A percentile compares a stretch with the other conserved stretches of the same genome.
Evolutionary conservation across 2,329 filamentous ascomycete genomes (phyloP).

Genomic region (Graphiopsis chlorocephala): DNA sequence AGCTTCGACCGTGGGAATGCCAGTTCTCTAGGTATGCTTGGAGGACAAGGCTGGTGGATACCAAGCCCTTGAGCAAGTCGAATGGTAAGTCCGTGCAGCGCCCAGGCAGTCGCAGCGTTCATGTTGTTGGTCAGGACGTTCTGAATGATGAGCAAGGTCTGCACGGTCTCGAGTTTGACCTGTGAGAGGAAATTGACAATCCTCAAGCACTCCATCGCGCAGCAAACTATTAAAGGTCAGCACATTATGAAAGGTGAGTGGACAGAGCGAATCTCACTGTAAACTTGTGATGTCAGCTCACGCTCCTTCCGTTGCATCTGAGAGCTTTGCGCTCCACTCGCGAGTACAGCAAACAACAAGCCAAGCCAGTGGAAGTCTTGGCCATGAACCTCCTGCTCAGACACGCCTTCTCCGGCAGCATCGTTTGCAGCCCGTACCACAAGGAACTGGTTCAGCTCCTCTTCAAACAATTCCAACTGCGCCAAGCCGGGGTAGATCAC

Average conservation of each 20-base stretch:
- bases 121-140: constrained; percentile 46
- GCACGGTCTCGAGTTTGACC: constrained; percentile 59
- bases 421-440: constrained; percentile 48
- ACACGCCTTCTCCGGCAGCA: constrained; percentile 44
- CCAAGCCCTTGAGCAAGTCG: constrained; percentile 60
- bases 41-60: constrained; percentile 57
- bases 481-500: constrained; percentile 61
- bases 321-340: constrained; percentile 61
- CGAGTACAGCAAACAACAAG: constrained; percentile 60
- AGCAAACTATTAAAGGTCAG: constrained; percentile 52
- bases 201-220: constrained; percentile 62
- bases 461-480: constrained; percentile 55
- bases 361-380: constrained; percentile 59
- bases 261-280: constrained; percentile 41
- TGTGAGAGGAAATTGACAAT: constrained; percentile 64
- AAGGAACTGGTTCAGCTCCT: constrained; percentile 53
- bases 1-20: constrained; percentile 37
- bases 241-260: background rate
- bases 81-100: constrained; percentile 58
- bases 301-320: constrained; percentile 57
- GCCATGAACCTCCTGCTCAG: constrained; percentile 56
- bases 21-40: constrained; percentile 49
- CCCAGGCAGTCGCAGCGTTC: constrained; percentile 63
- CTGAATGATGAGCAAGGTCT: constrained; percentile 60
- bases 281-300: constrained; percentile 63